Conservation (phyloP, 164 flowering plant genomes). For the Malania oleifera region DNA sequence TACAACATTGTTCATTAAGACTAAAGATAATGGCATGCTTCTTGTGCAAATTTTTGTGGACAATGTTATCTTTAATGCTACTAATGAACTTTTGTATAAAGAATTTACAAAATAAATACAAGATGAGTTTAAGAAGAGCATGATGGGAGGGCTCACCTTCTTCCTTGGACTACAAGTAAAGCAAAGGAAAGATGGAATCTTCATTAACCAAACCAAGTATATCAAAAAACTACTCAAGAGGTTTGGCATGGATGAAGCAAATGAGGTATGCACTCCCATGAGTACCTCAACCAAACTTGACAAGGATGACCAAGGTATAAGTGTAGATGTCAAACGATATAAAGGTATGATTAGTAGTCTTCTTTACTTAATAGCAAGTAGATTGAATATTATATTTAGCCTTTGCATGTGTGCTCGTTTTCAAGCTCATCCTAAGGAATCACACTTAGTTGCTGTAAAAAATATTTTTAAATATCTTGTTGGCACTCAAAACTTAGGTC, state of each 20-base stretch:
- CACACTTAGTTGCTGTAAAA: too few species aligned
- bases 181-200: background rate
- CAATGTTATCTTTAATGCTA: background rate
- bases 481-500: background rate
- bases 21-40: background rate
- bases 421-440: background rate
- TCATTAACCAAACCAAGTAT: background rate
- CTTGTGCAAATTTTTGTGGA: background rate
- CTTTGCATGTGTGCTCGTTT: background rate
- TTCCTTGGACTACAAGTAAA: too few species aligned
- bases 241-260: background rate
- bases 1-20: too few species aligned
- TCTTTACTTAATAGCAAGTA: background rate
- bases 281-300: background rate
- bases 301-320: background rate
- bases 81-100: background rate
- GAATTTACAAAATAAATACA: background rate
- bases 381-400: background rate
- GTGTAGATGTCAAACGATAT: background rate
- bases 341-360: background rate
- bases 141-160: background rate
- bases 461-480: background rate
- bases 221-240: background rate
- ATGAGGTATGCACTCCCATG: background rate
- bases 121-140: background rate